These are phyloP conservation scores for Geranomyces variabilis DNA, from an alignment of 192 early-diverging fungal species.

Conservation along the genomic window DNA sequence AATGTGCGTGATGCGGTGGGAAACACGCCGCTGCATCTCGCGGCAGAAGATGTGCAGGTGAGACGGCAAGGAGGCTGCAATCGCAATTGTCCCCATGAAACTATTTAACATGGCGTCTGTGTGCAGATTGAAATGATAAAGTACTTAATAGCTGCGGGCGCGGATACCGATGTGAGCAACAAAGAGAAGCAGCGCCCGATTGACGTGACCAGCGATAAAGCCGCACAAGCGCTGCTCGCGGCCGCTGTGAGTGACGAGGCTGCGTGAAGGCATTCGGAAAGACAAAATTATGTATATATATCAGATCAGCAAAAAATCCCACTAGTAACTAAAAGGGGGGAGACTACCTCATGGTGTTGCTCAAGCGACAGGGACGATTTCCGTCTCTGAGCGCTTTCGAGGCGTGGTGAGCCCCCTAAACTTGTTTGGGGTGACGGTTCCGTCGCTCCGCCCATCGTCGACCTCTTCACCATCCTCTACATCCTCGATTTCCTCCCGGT, in stretches of 20 bases:
- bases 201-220: conserved; percentile 31
- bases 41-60: conserved; percentile 31
- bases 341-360: not conserved
- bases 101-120: not conserved
- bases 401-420: not conserved
- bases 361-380: not conserved
- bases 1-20: conserved; percentile 27
- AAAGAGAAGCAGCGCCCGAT: conserved; percentile 39
- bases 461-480: not conserved
- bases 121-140: conserved; percentile 15
- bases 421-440: not conserved
- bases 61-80: too few relatives aligned
- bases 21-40: conserved; percentile 33
- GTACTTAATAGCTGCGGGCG: conserved; percentile 35
- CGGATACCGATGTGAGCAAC: conserved; percentile 38
- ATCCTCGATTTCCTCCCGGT: not conserved
- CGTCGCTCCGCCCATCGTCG: conserved; percentile 4
- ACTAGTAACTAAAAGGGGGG: not conserved
- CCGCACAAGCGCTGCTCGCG: not conserved
- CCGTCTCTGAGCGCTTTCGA: not conserved
- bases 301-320: not conserved
- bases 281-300: not conserved
- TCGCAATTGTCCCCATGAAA: too few relatives aligned
- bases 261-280: not conserved
- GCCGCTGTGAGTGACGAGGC: not conserved